Conservation (phyloP, 1,284 basidiomycete species). For the Austroboletus novae-zelandiae region DNA sequence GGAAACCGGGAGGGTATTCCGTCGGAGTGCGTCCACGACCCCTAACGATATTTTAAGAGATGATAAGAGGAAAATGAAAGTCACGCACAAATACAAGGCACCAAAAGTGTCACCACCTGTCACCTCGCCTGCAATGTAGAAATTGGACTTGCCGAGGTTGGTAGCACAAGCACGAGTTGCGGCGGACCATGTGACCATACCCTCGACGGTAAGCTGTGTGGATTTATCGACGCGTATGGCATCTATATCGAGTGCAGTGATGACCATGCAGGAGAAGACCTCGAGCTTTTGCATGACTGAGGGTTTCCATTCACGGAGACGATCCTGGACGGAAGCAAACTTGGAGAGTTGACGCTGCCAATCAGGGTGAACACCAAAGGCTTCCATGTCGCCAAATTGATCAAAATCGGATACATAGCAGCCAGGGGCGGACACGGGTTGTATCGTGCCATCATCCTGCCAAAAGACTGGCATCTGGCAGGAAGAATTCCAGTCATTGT, state of each 20-base stretch:
- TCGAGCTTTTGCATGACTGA: constrained; percentile 74
- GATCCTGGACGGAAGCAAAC: constrained; percentile 92
- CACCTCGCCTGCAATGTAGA: constrained; percentile 88
- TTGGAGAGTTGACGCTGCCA: constrained; percentile 93
- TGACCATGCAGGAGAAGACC: constrained; percentile 79
- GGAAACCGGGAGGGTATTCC: constrained; percentile 62
- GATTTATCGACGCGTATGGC: constrained; percentile 94
- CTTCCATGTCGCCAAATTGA: constrained; percentile 93
- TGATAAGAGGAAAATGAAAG: neutral
- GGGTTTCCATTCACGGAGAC: constrained; percentile 86
- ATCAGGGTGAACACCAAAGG: constrained; percentile 92
- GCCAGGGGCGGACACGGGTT: constrained; percentile 55
- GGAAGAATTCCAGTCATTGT: constrained; percentile 66
- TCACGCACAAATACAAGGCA: constrained; percentile 73
- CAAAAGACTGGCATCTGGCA: constrained; percentile 80
- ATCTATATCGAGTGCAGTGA: constrained; percentile 85
- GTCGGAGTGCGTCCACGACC: constrained; percentile 83
- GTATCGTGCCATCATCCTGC: constrained; percentile 66
- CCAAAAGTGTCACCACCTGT: constrained; percentile 94
- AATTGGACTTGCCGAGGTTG: constrained; percentile 75
- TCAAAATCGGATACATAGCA: constrained; percentile 85
- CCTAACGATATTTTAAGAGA: constrained; percentile 35
- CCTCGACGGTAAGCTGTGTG: constrained; percentile 84
- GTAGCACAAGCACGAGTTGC: constrained; percentile 72
- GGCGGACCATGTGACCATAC: constrained; percentile 73